These are phyloP conservation scores for Fraxinus cuspidata DNA, from an alignment of 257 asterid species.

Conservation along the genomic window DNA sequence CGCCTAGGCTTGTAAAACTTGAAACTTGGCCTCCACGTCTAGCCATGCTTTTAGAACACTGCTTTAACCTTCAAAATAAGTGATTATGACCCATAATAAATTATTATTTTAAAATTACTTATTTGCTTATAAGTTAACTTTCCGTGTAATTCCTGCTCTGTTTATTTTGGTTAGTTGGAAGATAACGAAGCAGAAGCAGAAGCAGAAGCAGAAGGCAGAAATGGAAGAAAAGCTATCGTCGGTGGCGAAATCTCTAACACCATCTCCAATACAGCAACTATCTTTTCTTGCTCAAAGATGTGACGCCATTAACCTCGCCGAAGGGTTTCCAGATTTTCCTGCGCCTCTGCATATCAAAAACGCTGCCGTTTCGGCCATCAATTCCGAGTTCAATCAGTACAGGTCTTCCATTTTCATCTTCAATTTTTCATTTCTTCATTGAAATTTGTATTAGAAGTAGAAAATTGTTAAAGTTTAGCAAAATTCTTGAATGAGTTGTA, in stretches of 20 bases:
- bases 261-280: slow-evolving; percentile 75
- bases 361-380: slow-evolving; percentile 81
- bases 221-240: slow-evolving; percentile 71
- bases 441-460: neutral
- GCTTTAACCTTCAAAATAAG: too few species aligned
- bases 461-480: neutral
- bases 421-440: neutral
- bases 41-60: too few species aligned
- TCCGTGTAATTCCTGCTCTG: neutral
- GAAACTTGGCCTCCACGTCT: too few species aligned
- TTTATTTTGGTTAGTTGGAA: neutral
- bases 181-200: slow-evolving; percentile 25
- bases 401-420: slow-evolving; percentile 38
- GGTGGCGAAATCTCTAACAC: slow-evolving; percentile 56
- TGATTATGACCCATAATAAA: too few species aligned
- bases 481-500: neutral
- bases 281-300: slow-evolving; percentile 73
- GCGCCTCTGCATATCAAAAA: slow-evolving; percentile 63
- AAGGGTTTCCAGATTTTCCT: slow-evolving; percentile 89
- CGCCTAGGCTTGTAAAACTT: too few species aligned
- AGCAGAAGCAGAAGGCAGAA: slow-evolving; percentile 10
- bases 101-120: neutral
- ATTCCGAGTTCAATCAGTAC: slow-evolving; percentile 89
- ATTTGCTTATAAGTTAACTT: neutral
- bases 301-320: slow-evolving; percentile 86